Percentiles rank a stretch among this genome's conserved stretches.
Evolutionary conservation across 441 rosid species (phyloP).

Genomic region (Flueggea neowawraea): DNA sequence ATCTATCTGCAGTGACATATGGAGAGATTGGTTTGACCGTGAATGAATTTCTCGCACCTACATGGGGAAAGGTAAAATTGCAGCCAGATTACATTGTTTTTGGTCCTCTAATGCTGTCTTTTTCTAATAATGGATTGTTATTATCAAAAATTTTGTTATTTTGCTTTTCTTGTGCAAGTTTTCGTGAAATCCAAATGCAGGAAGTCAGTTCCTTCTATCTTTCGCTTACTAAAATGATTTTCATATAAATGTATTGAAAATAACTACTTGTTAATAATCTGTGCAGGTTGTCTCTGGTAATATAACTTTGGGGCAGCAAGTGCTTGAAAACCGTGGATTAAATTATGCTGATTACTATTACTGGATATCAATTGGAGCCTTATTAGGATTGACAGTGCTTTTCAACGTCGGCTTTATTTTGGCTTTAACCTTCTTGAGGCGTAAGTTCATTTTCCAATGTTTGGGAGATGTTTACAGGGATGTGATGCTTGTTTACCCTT

Average conservation of each 20-base stretch:
- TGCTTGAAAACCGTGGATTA: constrained; percentile 50
- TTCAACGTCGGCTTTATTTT: constrained; percentile 47
- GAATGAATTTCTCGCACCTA: constrained; percentile 67
- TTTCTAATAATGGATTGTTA: too few relatives aligned
- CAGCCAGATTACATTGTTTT: too few relatives aligned
- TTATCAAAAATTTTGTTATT: not conserved
- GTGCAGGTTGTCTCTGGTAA: constrained; percentile 28
- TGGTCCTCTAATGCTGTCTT: too few relatives aligned
- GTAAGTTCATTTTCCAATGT: constrained; percentile 34
- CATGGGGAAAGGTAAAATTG: constrained; percentile 48
- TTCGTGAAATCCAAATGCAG: not conserved
- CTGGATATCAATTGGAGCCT: constrained; percentile 61
- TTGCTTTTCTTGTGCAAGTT: too few relatives aligned
- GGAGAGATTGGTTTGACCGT: constrained; percentile 65
- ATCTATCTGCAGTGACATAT: constrained; percentile 64
- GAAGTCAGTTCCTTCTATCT: not conserved
- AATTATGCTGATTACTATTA: constrained; percentile 43
- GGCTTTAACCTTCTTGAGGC: constrained; percentile 51
- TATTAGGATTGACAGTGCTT: constrained; percentile 48
- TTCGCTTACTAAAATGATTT: not conserved
- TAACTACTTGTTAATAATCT: not conserved
- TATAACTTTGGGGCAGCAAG: constrained; percentile 39
- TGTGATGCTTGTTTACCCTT: not conserved
- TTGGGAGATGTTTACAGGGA: not conserved
- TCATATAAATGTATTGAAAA: not conserved